Evolutionary conservation across 768 basidiomycete genomes (phyloP), one percentile per base, ranked within the genome.

Genomic region (Mycena leptocephala): DNA sequence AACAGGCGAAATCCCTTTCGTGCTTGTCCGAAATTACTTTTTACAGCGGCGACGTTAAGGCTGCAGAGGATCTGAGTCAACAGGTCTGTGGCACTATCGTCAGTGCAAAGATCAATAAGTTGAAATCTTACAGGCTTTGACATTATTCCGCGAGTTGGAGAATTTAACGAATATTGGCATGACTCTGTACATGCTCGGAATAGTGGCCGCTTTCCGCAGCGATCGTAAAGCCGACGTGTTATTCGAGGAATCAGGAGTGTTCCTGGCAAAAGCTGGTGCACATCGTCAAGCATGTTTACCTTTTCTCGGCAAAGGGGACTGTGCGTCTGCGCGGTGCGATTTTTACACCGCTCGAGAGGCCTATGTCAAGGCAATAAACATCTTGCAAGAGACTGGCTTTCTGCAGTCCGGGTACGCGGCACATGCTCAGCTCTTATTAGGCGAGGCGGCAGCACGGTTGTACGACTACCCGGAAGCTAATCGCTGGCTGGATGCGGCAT

Each of bases 1-100:
- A 37, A 35, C n/a, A 77, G 69, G 78, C 78, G 1, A 79, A 79
- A 66, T 79, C 70, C 41, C 33, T 79, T 53, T 71, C 76, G 10
- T 51, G 32, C 58, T 67, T 79, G 53, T 68, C 78, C 9, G 78
- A 79, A 66, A 76, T 79, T 3, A 55, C 43, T 5, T 79, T 75
- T 24, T 75, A 77, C 33, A 30, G 13, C 5, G 74, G 76, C 22
- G 76, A 79, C 48, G 61, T 48, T n/a, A 41, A 71, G 28, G 39
- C 48, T 28, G 51, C 75, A 30, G 72, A 76, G 55, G 13, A 32
- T 2, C 63, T 78, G 5, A 75, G 77, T 24, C 66, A 74, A 51
- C 51, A 78, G 67, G 77, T 75, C 7, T 22, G 73, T 32, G 7
- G 24, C 32, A 1, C 6, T 53, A 6, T 22, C 20, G 46, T 14